A percentile compares a stretch with the other conserved stretches of the same genome.
These are phyloP conservation scores for Diatrype stigma DNA, from an alignment of 2,329 filamentous ascomycete species.

Conservation along the genomic window DNA sequence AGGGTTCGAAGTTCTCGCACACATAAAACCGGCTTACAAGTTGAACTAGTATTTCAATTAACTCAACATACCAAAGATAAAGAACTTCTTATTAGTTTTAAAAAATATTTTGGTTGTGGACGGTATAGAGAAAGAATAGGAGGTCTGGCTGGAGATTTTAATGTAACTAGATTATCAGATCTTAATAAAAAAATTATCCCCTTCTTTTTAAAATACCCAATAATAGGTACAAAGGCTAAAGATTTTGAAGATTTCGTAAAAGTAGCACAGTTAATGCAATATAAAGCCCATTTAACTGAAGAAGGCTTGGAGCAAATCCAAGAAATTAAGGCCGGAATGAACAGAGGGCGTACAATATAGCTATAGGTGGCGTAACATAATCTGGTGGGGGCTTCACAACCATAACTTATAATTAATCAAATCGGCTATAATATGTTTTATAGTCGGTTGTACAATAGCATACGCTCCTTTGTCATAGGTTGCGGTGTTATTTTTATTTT, in stretches of 20 bases:
- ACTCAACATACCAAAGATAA: background rate
- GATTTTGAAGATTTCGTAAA: constrained; percentile 1
- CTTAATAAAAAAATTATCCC: background rate
- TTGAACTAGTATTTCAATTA: background rate
- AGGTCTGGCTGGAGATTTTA: background rate
- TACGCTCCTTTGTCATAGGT: too few species aligned
- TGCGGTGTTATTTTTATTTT: too few species aligned
- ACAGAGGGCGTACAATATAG: background rate
- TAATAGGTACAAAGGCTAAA: background rate
- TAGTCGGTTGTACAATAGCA: too few species aligned
- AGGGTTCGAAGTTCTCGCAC: background rate
- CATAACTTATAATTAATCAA: too few species aligned
- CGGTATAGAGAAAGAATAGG: background rate
- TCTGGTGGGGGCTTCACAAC: too few species aligned
- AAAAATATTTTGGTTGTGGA: background rate
- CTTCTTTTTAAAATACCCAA: background rate
- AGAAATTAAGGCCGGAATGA: constrained; percentile 1
- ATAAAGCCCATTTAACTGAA: constrained; percentile 1
- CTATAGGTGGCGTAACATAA: too few species aligned
- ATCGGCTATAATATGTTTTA: too few species aligned
- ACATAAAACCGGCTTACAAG: background rate
- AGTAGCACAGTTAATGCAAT: constrained; percentile 1
- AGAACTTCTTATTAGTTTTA: background rate
- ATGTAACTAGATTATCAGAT: background rate
- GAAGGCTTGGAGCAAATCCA: background rate